Conservation (phyloP, 495 filamentous ascomycete genomes). For the Cryomyces antarcticus region DNA sequence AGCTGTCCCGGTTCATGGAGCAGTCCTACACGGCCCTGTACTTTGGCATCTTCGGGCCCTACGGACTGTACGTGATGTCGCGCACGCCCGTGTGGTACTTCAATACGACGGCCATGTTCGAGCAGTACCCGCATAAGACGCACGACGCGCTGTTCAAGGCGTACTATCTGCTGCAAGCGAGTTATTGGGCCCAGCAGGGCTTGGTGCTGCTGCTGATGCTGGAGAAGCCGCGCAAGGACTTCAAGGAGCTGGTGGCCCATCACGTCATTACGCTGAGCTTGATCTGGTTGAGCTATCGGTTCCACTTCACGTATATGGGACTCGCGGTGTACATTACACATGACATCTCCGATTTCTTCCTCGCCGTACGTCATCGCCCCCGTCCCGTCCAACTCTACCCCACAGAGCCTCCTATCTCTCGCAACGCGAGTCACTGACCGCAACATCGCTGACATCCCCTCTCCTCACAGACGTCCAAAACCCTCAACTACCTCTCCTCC, state of each 20-base stretch:
- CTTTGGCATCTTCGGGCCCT: constrained; percentile 68
- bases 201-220: constrained; percentile 75
- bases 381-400: not conserved
- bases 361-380: constrained; percentile 45
- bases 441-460: not conserved
- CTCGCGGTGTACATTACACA: constrained; percentile 92
- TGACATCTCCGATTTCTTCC: constrained; percentile 91
- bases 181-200: constrained; percentile 91
- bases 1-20: constrained; percentile 90
- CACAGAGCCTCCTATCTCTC: not conserved
- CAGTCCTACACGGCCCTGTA: constrained; percentile 96
- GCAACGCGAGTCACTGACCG: not conserved
- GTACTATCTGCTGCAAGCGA: constrained; percentile 88
- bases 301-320: constrained; percentile 98
- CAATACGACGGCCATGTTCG: constrained; percentile 81
- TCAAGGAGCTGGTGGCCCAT: constrained; percentile 83
- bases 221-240: constrained; percentile 93
- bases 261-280: constrained; percentile 84
- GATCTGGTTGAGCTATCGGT: constrained; percentile 79
- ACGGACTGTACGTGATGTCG: constrained; percentile 83
- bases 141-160: constrained; percentile 84
- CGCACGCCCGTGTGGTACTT: constrained; percentile 93
- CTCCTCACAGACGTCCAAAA: constrained; percentile 58
- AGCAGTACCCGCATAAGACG: constrained; percentile 69
- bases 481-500: constrained; percentile 78